A percentile compares a stretch with the other conserved stretches of the same genome.
Conservation (phyloP, 2,329 filamentous ascomycete genomes). For the Emmonsiellopsis sp. region DNA sequence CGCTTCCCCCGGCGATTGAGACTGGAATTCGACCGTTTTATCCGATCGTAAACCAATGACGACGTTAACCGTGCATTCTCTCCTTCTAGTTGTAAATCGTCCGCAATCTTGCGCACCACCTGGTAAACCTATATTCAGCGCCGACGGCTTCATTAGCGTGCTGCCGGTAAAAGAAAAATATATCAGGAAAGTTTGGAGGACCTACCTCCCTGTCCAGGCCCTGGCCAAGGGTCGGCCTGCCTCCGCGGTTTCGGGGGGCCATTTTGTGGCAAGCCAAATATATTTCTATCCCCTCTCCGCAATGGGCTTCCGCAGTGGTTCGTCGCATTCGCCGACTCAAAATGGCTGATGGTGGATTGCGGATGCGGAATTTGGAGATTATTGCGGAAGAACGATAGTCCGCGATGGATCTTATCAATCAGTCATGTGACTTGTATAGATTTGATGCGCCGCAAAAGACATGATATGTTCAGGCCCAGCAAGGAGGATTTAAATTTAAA, state of each 20-base stretch:
- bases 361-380: background rate
- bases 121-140: slow-evolving; percentile 54
- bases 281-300: background rate
- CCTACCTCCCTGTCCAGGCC: slow-evolving; percentile 55
- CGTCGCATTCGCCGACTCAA: background rate
- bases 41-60: slow-evolving; percentile 62
- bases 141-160: background rate
- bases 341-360: too few relatives aligned
- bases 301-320: background rate
- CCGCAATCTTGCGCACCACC: slow-evolving; percentile 66
- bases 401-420: background rate
- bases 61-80: slow-evolving; percentile 46
- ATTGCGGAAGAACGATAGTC: background rate
- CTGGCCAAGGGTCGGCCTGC: slow-evolving; percentile 42
- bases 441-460: background rate
- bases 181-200: background rate
- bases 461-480: background rate
- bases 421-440: background rate
- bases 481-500: background rate
- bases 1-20: slow-evolving; percentile 75
- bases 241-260: slow-evolving; percentile 31
- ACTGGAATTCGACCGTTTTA: slow-evolving; percentile 79
- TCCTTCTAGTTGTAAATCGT: slow-evolving; percentile 49
- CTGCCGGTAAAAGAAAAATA: background rate
- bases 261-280: slow-evolving; percentile 16